Conservation (phyloP, 2,329 filamentous ascomycete genomes). For the Aureobasidium sp. region DNA sequence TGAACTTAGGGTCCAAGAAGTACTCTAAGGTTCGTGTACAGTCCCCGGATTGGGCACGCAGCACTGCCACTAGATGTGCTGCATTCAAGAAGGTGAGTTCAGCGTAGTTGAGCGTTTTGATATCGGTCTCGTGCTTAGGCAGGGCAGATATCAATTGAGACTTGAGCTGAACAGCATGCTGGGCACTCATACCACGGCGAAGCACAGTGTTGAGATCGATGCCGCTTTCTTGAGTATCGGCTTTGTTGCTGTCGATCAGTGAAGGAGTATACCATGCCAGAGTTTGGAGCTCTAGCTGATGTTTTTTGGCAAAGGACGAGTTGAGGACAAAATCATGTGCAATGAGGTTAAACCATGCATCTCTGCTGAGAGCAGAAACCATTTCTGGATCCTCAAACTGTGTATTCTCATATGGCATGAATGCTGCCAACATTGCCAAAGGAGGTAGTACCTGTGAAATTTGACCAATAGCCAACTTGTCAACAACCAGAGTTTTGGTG, state of each 20-base stretch:
- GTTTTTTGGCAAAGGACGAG: conserved; percentile 65
- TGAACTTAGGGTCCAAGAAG: conserved; percentile 85
- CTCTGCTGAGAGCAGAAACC: conserved; percentile 57
- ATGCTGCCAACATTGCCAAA: conserved; percentile 74
- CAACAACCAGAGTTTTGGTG: conserved; percentile 65
- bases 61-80: conserved; percentile 78
- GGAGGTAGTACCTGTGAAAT: conserved; percentile 84
- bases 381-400: conserved; percentile 43
- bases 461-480: conserved; percentile 65
- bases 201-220: conserved; percentile 94
- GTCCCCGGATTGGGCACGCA: conserved; percentile 79
- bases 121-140: conserved; percentile 68
- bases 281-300: conserved; percentile 69
- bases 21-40: conserved; percentile 86
- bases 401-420: conserved; percentile 42
- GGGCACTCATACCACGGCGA: conserved; percentile 73
- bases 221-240: conserved; percentile 87
- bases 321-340: conserved; percentile 80
- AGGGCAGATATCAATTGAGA: conserved; percentile 66
- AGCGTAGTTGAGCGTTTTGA: conserved; percentile 76
- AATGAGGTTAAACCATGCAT: conserved; percentile 97
- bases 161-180: conserved; percentile 74
- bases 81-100: conserved; percentile 90
- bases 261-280: conserved; percentile 84
- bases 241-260: conserved; percentile 78